Evolutionary conservation across 495 filamentous ascomycete species (phyloP), one percentile per base, ranked within the genome.

Genomic region (Beverwykella pulmonaria): DNA sequence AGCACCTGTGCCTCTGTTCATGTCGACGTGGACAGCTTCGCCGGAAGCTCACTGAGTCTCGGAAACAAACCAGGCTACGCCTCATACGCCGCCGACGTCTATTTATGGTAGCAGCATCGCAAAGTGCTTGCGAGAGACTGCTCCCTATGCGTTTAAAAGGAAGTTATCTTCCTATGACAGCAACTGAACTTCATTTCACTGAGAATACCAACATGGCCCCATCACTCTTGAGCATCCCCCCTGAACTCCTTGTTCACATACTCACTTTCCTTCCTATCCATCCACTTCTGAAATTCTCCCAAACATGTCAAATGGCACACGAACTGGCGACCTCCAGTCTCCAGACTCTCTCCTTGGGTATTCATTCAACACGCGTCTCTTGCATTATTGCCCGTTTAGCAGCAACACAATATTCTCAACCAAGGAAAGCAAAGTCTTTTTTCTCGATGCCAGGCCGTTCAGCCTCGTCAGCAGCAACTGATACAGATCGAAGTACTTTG

Each of bases 341-440:
- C 14, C 66, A 68, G 29, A 70, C 63, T 5, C 70, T 74, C 6
- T 72, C 70, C 32, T 27, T 74, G 1, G 70, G 70, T n/a, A 73
- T 74, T 61, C 56, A 70, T 56, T 12, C 70, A 3, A 65, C 62
- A 27, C 46, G 67, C 0, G 22, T 68, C 10, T 58, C 70, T 3
- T 23, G 55, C 12, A 61, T 72, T 3, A 62, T 74, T 27, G 59
- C 54, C 56, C 25, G 58, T 1, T 27, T 72, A 1, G 63, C 29
- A 25, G 46, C 59, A 9, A 64, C 64, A 17, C 48, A 54, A 15
- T 66, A 62, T 27, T 54, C 68, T 0, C 25, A 22, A 17, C 63
- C 64, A 0, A 53, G 59, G 32, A 7, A 20, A 9, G 34, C 55
- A 10, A 20, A 19, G 8, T 71, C 68, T 46, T 47, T 32, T 8